phyloP scores from a whole-genome alignment of 1,284 basidiomycete species.

The Ceraceosorus guamensis region DNA sequence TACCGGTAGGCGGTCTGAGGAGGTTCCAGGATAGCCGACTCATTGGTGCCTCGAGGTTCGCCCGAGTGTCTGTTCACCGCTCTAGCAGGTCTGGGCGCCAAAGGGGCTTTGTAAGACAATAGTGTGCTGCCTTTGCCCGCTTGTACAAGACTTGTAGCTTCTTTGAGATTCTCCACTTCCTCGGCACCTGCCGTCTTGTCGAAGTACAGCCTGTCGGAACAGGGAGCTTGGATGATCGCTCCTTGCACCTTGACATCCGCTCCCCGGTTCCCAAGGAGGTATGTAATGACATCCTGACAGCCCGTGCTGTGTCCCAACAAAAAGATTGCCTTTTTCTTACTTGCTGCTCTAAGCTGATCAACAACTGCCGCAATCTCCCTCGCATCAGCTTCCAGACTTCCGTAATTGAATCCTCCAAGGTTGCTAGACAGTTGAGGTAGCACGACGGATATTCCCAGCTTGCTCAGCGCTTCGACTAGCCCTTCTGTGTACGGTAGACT shows the following conservation, averaged over 20 bases:
- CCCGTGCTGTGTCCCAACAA: slow-evolving; percentile 46
- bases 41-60: slow-evolving; percentile 13
- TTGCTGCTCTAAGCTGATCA: slow-evolving; percentile 15
- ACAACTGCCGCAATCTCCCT: slow-evolving; percentile 30
- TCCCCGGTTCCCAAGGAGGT: slow-evolving; percentile 12
- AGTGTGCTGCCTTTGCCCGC: slow-evolving; percentile 11
- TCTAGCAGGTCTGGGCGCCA: not conserved
- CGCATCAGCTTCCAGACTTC: slow-evolving; percentile 39
- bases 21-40: slow-evolving; percentile 18
- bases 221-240: slow-evolving; percentile 42
- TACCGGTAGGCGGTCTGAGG: slow-evolving; percentile 42
- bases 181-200: slow-evolving; percentile 8
- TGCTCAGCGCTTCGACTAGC: slow-evolving; percentile 15
- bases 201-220: slow-evolving; percentile 38
- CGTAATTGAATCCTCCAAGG: slow-evolving; percentile 36
- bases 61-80: not conserved
- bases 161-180: not conserved
- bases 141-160: slow-evolving; percentile 8
- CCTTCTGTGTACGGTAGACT: slow-evolving; percentile 30
- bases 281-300: slow-evolving; percentile 38
- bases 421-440: slow-evolving; percentile 30
- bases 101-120: slow-evolving; percentile 5
- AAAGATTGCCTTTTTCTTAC: slow-evolving; percentile 18
- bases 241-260: slow-evolving; percentile 17
- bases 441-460: slow-evolving; percentile 26